Conservation (phyloP, 2,329 filamentous ascomycete species). For the Neopestalotiopsis sp. region DNA sequence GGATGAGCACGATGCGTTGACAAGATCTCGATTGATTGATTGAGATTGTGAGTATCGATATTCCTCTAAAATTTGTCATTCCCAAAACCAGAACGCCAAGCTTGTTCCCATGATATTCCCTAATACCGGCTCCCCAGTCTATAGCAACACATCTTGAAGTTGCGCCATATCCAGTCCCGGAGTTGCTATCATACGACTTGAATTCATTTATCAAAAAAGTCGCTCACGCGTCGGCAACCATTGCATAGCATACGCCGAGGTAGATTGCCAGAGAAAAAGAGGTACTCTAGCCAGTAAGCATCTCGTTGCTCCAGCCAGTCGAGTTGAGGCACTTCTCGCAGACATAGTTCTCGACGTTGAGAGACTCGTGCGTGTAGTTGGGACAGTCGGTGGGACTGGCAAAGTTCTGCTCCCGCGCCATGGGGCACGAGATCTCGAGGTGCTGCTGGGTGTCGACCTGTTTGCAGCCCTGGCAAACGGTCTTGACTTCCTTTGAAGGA, state of each 20-base stretch:
- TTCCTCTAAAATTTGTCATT: not conserved
- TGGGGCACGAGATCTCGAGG: slow-evolving; percentile 19
- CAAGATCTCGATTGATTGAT: not conserved
- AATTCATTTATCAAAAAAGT: not conserved
- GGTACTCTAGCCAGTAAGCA: slow-evolving; percentile 1
- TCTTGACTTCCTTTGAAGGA: slow-evolving; percentile 20
- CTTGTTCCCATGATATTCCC: not conserved
- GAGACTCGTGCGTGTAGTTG: slow-evolving; percentile 17
- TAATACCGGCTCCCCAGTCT: not conserved
- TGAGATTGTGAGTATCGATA: not conserved
- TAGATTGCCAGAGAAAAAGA: not conserved
- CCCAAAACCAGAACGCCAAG: not conserved
- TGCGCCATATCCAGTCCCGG: not conserved
- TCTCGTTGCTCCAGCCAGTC: slow-evolving; percentile 18
- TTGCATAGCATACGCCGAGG: not conserved
- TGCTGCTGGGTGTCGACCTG: slow-evolving; percentile 17
- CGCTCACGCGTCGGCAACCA: not conserved
- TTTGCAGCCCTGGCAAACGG: slow-evolving; percentile 21
- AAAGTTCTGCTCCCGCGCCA: slow-evolving; percentile 17
- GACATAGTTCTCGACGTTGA: slow-evolving; percentile 18
- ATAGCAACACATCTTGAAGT: not conserved
- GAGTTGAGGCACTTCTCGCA: slow-evolving; percentile 19
- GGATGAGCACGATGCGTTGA: not conserved
- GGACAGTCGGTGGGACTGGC: slow-evolving; percentile 19
- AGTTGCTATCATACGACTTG: not conserved